A percentile compares a stretch with the other conserved stretches of the same genome.
Evolutionary conservation across 352 stramenopile species (phyloP).

Genomic region (Phytopythium cucurbitacearum): DNA sequence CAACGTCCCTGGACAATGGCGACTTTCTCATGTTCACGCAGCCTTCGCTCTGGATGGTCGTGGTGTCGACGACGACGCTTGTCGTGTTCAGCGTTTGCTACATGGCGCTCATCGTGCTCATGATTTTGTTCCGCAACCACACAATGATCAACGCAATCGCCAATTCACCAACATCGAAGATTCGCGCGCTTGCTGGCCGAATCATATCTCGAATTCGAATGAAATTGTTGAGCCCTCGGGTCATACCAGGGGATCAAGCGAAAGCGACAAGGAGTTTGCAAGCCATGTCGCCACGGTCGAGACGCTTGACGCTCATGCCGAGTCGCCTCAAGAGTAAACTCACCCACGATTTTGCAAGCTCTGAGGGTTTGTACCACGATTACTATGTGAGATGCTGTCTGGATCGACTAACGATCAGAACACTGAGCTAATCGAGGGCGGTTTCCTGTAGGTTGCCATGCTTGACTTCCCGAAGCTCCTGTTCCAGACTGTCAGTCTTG

Average conservation of each 20-base stretch:
- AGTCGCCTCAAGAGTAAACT: constrained; percentile 11
- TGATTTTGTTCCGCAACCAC: constrained; percentile 26
- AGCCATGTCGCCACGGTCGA: no score
- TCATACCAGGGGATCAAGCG: no score
- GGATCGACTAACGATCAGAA: not conserved
- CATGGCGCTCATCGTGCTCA: constrained; percentile 25
- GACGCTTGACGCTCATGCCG: constrained; percentile 12
- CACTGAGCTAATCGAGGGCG: no score
- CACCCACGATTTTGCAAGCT: constrained; percentile 24
- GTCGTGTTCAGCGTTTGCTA: constrained; percentile 28
- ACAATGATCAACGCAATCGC: constrained; percentile 12
- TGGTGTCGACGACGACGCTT: constrained; percentile 25
- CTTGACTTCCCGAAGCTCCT: constrained; percentile 38
- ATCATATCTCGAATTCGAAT: no score
- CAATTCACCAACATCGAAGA: constrained; percentile 25
- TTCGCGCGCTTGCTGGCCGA: no score
- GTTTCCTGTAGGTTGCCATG: constrained; percentile 12
- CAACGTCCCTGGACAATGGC: constrained; percentile 30
- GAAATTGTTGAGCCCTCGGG: no score
- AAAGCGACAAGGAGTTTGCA: no score
- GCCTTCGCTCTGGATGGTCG: constrained; percentile 19
- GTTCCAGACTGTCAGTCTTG: constrained; percentile 34
- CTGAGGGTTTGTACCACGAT: constrained; percentile 30
- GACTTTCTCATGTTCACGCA: constrained; percentile 43
- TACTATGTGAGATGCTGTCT: constrained; percentile 25